These are phyloP conservation scores for Sistotremastrum suecicum DNA, from an alignment of 768 basidiomycete species.

Conservation along the genomic window DNA sequence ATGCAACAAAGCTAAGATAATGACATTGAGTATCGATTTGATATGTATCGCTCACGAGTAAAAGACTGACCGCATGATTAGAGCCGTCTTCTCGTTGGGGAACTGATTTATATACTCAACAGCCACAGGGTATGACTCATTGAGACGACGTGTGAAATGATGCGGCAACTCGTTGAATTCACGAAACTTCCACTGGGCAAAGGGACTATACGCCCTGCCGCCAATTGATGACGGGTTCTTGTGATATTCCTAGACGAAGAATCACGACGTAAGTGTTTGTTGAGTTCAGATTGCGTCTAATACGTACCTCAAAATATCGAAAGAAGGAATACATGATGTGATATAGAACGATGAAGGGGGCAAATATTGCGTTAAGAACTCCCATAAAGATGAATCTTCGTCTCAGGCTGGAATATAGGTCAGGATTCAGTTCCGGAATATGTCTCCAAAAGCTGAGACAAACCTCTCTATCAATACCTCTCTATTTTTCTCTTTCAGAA, in stretches of 20 bases:
- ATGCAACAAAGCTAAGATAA: conserved; percentile 71
- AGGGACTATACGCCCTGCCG: conserved; percentile 83
- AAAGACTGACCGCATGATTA: conserved; percentile 68
- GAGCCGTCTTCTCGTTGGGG: conserved; percentile 84
- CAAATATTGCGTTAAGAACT: conserved; percentile 86
- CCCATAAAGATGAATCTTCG: conserved; percentile 95
- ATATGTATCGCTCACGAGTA: neutral
- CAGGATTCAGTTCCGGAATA: neutral
- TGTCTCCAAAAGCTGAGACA: conserved; percentile 11
- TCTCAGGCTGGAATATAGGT: conserved; percentile 37
- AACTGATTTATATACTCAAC: conserved; percentile 97
- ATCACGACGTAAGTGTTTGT: neutral
- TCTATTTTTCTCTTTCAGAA: conserved; percentile 76
- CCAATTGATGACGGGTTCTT: conserved; percentile 95
- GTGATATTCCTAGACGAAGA: conserved; percentile 76
- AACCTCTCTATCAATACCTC: conserved; percentile 72
- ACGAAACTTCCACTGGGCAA: conserved; percentile 95
- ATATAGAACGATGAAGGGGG: conserved; percentile 94
- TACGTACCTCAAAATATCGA: conserved; percentile 90
- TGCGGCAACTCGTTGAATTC: conserved; percentile 99
- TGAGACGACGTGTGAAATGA: conserved; percentile 72
- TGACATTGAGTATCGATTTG: neutral
- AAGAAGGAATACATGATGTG: conserved; percentile 98
- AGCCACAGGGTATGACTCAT: conserved; percentile 79
- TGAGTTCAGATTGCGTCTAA: neutral